Evolutionary conservation across 331 rosid species (phyloP).

Genomic region (Cydonia oblonga): DNA sequence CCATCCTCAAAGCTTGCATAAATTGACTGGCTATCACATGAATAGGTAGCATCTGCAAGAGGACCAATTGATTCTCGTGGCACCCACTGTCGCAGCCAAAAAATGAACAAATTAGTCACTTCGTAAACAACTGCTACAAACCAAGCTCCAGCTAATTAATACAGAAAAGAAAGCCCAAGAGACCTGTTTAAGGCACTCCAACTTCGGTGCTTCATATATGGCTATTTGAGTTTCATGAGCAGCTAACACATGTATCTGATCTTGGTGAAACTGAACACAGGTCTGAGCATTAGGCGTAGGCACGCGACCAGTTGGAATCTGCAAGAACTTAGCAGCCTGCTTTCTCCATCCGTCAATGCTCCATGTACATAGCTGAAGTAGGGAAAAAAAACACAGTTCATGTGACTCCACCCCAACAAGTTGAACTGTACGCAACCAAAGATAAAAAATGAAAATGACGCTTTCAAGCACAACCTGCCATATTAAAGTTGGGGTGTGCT

Average conservation of each 20-base stretch:
- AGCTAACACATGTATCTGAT: constrained; percentile 8
- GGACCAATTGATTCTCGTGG: neutral
- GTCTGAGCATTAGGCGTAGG: neutral
- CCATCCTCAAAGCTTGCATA: constrained; percentile 11
- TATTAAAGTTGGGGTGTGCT: too few relatives aligned
- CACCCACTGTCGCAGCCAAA: constrained; percentile 5
- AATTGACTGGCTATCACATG: constrained; percentile 9
- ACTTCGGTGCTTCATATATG: constrained; percentile 12
- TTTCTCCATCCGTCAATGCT: neutral
- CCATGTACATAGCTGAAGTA: neutral
- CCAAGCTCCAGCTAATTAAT: neutral
- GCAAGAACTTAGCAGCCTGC: constrained; percentile 2
- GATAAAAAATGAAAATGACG: neutral
- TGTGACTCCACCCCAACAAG: neutral
- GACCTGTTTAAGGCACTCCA: constrained; percentile 10
- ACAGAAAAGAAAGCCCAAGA: neutral
- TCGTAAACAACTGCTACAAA: neutral
- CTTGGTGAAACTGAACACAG: constrained; percentile 7
- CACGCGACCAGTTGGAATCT: neutral
- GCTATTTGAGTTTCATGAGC: constrained; percentile 13
- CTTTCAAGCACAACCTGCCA: neutral
- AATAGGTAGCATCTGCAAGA: constrained; percentile 9
- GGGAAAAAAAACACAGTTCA: neutral
- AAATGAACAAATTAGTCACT: neutral
- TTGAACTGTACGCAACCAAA: neutral